Conservation (phyloP, 768 basidiomycete genomes). For the Porpolomopsis calyptriformis region DNA sequence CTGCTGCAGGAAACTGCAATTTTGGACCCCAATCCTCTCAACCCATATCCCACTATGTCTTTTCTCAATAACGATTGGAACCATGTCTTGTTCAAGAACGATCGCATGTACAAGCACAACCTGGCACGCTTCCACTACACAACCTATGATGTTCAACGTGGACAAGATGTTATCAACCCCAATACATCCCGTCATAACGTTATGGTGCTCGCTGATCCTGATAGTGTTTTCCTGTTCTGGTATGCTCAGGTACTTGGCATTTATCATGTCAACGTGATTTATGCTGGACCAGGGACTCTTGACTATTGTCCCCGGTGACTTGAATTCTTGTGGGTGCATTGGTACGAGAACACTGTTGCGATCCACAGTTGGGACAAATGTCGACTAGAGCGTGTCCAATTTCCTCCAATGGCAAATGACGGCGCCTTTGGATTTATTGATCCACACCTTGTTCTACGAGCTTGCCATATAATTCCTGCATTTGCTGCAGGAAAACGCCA, state of each 20-base stretch:
- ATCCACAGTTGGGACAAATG: background rate
- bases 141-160: conserved; percentile 27
- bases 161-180: conserved; percentile 28
- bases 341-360: background rate
- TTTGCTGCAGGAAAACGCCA: conserved; percentile 16
- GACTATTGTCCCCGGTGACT: background rate
- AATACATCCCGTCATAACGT: conserved; percentile 10
- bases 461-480: conserved; percentile 32
- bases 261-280: conserved; percentile 17
- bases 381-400: conserved; percentile 3
- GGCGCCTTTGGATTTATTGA: conserved; percentile 37
- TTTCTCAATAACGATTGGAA: conserved; percentile 18
- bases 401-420: conserved; percentile 1
- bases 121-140: conserved; percentile 29
- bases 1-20: background rate
- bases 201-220: conserved; percentile 16
- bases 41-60: conserved; percentile 17
- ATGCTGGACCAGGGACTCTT: background rate
- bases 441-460: conserved; percentile 29
- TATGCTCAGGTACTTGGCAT: conserved; percentile 22
- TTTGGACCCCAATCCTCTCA: background rate
- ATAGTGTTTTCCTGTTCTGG: conserved; percentile 18
- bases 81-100: conserved; percentile 14
- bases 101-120: conserved; percentile 23
- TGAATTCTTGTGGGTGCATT: conserved; percentile 10